Evolutionary conservation across 2,329 filamentous ascomycete genomes (phyloP).

Genomic region (Colletotrichum sp.): DNA sequence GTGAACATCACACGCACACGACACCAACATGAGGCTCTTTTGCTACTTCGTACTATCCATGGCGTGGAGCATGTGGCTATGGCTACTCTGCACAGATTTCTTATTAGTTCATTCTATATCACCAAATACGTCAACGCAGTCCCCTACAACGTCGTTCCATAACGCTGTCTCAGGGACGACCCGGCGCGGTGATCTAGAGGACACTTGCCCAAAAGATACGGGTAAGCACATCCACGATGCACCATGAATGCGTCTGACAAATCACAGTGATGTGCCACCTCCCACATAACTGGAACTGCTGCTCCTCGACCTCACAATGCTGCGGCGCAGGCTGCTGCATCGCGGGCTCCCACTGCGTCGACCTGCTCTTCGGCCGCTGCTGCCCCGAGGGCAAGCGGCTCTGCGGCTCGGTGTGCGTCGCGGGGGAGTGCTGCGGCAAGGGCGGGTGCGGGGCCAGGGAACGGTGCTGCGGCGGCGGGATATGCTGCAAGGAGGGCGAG

Average conservation of each 20-base stretch:
- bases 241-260: neutral
- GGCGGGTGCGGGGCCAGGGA: neutral
- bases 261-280: neutral
- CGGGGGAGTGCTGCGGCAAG: slow-evolving; percentile 2
- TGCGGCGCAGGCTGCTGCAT: slow-evolving; percentile 17
- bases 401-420: neutral
- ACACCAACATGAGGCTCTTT: neutral
- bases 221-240: neutral
- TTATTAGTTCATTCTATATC: no score
- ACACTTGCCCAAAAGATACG: neutral
- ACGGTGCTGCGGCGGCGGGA: neutral
- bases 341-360: neutral
- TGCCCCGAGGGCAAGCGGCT: neutral
- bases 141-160: no score
- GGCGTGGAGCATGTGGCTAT: neutral
- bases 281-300: slow-evolving; percentile 21
- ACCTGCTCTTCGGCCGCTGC: slow-evolving; percentile 2
- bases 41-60: neutral
- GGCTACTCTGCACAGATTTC: no score
- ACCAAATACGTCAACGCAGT: no score
- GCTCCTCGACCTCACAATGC: neutral
- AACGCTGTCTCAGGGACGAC: fast-evolving
- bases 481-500: neutral
- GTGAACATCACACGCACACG: neutral
- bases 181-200: neutral